Evolutionary conservation across 257 asterid genomes (phyloP), one percentile per base, ranked within the genome.

Genomic region (Echites panduratus): DNA sequence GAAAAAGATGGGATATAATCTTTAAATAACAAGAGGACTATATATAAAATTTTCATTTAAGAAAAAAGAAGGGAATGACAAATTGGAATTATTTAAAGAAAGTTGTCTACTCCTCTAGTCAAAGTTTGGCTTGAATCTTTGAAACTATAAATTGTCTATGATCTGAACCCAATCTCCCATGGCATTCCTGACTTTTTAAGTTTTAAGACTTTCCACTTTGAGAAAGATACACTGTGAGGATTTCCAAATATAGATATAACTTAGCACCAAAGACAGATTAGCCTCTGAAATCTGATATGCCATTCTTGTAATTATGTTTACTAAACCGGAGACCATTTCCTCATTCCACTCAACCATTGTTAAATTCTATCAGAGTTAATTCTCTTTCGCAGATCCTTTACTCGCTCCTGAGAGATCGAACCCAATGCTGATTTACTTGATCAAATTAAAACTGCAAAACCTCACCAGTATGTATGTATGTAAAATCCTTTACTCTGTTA

Each of bases 281-380:
- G 24, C 24, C 40, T 0, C 65, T n/a, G 1, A 38, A 57, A 40
- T 4, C n/a, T 14, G 22, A 29, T 56, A 0, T 53, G 66, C 10
- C 0, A 50, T 54, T 10, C 50, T 64, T 41, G 44, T 24, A 52
- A 24, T 35, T 26, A 53, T 77, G 81, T 67, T 75, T 24, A 62
- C 83, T 70, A 26, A 38, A 72, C 20, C 16, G 74, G 81, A 79
- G 79, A 82, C 85, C 57, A 44, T 70, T 44, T 54, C 76, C 80
- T 43, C 57, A 64, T 76, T 56, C 68, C 58, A 44, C 71, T 62
- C 43, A 65, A 76, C 59, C 63, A 67, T 40, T 56, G n/a, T n/a
- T n/a, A n/a, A n/a, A n/a, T n/a, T 49, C 62, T 45, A 48, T 75
- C 66, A 66, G 41, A 20, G n/a, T n/a, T n/a, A 44, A 52, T 27